A percentile compares a stretch with the other conserved stretches of the same genome.
phyloP scores from a whole-genome alignment of 306 rosid species.

The Cicer arietinum region DNA sequence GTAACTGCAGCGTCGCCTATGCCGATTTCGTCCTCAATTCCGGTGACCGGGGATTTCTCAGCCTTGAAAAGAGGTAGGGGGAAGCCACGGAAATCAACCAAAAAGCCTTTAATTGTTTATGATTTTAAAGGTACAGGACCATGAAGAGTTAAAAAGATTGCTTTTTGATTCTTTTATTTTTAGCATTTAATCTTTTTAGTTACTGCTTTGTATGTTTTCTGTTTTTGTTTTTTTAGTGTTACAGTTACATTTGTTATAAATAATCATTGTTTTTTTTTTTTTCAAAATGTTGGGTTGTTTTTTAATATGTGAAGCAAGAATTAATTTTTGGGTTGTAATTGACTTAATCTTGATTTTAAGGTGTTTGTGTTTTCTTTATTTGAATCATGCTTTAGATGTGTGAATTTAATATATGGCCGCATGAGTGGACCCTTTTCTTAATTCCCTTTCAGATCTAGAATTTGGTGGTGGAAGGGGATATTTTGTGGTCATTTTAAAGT shows the following conservation, averaged over 20 bases:
- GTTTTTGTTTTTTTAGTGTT: too few relatives aligned
- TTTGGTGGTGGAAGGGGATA: too few relatives aligned
- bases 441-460: too few relatives aligned
- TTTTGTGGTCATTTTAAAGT: too few relatives aligned
- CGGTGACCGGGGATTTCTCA: neutral
- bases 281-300: neutral
- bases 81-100: too few relatives aligned
- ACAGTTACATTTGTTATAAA: neutral
- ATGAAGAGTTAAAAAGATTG: neutral
- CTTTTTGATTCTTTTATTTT: neutral
- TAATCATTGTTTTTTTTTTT: neutral
- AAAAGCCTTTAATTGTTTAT: neutral
- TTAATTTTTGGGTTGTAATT: neutral
- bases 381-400: too few relatives aligned
- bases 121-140: neutral
- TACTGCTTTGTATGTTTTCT: neutral
- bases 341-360: neutral
- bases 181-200: neutral
- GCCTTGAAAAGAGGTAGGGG: neutral
- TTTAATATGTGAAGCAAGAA: neutral
- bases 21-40: neutral
- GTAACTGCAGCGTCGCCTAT: too few relatives aligned
- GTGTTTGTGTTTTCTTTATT: too few relatives aligned
- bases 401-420: too few relatives aligned
- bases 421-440: too few relatives aligned